phyloP scores from a whole-genome alignment of 129 eudicot species.

The Smallanthus sonchifolius region DNA sequence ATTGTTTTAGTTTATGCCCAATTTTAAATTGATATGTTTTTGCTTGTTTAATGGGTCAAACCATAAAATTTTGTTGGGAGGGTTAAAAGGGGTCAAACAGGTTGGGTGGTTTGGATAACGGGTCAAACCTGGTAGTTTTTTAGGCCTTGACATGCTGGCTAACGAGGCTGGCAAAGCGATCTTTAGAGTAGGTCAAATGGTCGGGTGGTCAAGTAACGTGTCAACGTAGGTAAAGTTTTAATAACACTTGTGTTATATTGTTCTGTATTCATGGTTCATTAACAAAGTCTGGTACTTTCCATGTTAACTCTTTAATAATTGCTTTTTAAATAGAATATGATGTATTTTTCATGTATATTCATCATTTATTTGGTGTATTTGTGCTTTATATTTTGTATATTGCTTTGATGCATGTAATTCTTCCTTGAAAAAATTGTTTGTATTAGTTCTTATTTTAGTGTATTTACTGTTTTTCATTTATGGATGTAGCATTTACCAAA shows the following conservation, averaged over 20 bases:
- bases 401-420: background rate
- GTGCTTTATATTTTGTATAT: conserved; percentile 8
- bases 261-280: background rate
- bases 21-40: too few relatives aligned
- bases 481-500: conserved; percentile 13
- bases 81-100: background rate
- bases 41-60: too few relatives aligned
- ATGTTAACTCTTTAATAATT: background rate
- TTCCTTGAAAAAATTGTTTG: background rate
- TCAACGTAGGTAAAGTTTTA: background rate
- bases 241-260: background rate
- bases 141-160: background rate
- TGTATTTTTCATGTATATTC: conserved; percentile 9
- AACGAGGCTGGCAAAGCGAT: background rate
- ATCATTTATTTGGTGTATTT: background rate
- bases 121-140: background rate
- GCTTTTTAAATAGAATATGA: background rate
- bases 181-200: background rate
- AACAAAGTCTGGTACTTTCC: background rate
- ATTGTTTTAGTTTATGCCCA: background rate
- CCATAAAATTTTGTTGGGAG: too few relatives aligned
- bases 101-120: background rate
- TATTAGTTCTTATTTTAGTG: background rate
- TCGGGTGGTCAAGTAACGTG: background rate
- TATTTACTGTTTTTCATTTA: background rate